phyloP scores from a whole-genome alignment of 2,329 filamentous ascomycete genomes.

The Graphiopsis chlorocephala region DNA sequence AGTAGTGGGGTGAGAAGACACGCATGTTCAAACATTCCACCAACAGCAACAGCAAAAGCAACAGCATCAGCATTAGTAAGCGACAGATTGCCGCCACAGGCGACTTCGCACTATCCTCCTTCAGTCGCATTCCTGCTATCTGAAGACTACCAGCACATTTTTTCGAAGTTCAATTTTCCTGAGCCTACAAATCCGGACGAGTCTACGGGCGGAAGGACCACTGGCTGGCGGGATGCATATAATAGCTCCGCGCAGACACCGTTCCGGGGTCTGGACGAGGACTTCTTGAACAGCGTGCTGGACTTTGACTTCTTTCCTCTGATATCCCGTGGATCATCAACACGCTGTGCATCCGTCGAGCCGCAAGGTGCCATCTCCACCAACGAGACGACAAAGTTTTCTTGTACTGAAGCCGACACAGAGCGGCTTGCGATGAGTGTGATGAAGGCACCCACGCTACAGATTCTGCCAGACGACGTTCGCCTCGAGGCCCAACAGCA shows the following conservation, averaged over 20 bases:
- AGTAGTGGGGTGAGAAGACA: background rate
- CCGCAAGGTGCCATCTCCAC: background rate
- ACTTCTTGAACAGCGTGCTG: background rate
- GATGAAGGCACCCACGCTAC: background rate
- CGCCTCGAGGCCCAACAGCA: background rate
- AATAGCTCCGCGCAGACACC: background rate
- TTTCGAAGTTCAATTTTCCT: conserved; percentile 13
- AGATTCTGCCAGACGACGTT: background rate
- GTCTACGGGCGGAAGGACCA: background rate
- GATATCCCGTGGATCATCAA: background rate
- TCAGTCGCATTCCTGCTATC: background rate
- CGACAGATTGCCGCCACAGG: background rate
- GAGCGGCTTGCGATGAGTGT: background rate
- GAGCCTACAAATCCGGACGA: background rate
- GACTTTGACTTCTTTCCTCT: background rate
- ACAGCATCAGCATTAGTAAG: background rate
- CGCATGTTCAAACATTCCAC: background rate
- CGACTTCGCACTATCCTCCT: background rate
- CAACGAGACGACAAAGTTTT: background rate
- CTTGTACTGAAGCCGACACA: background rate
- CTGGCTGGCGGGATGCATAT: background rate
- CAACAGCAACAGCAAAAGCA: background rate
- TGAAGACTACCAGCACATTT: background rate
- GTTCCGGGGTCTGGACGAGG: background rate
- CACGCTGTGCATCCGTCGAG: background rate